These are phyloP conservation scores for Botrytis sinoallii DNA, from an alignment of 2,329 filamentous ascomycete species.

Conservation along the genomic window DNA sequence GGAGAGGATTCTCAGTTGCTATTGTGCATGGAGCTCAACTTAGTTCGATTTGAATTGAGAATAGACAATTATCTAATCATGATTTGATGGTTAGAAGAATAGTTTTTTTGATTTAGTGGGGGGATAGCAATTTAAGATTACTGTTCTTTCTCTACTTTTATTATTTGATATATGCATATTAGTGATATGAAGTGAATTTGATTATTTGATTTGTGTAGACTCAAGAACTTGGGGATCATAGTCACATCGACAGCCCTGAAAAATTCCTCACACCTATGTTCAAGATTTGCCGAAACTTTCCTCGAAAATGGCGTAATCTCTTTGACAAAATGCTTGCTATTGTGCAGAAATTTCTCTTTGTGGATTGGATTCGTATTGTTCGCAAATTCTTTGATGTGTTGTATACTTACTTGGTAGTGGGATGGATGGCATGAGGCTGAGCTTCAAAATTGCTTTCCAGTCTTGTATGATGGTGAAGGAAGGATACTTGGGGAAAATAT, in stretches of 20 bases:
- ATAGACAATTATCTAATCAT: neutral
- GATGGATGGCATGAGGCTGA: neutral
- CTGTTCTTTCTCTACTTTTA: conserved; percentile 1
- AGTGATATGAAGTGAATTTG: neutral
- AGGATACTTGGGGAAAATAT: neutral
- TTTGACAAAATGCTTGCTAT: neutral
- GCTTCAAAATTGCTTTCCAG: neutral
- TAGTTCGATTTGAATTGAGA: neutral
- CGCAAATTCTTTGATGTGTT: neutral
- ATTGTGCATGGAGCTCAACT: conserved; percentile 10
- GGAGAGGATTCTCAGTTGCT: conserved; percentile 8
- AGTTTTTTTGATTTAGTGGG: conserved; percentile 7
- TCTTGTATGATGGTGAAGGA: neutral
- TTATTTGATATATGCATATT: neutral
- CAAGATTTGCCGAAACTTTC: neutral
- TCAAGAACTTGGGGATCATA: neutral
- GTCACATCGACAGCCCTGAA: neutral
- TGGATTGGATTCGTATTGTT: neutral
- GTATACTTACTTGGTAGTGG: neutral
- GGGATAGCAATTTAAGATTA: conserved; percentile 1
- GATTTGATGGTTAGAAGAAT: neutral
- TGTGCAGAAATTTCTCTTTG: neutral
- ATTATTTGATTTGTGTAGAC: neutral
- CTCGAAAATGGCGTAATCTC: neutral
- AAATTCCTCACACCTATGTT: neutral